phyloP scores from a whole-genome alignment of 352 stramenopile genomes.

The Phytophthora melonis region DNA sequence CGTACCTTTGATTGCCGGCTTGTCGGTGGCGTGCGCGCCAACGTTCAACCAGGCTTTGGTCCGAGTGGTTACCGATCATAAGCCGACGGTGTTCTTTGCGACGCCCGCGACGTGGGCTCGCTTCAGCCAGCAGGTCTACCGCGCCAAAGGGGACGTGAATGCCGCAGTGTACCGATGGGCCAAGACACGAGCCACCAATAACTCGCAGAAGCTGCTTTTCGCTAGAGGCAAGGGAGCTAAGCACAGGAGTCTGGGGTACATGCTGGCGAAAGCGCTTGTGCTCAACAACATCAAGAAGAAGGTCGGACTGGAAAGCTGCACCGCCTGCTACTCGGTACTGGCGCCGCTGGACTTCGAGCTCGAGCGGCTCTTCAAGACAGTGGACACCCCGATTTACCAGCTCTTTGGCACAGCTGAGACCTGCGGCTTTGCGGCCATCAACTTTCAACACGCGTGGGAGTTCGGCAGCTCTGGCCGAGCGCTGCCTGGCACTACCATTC shows the following conservation, averaged over 20 bases:
- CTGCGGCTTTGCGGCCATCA: conserved; percentile 75
- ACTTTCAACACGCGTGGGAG: conserved; percentile 79
- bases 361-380: conserved; percentile 83
- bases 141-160: conserved; percentile 79
- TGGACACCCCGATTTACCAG: conserved; percentile 86
- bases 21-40: conserved; percentile 70
- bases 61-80: conserved; percentile 58
- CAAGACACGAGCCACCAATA: conserved; percentile 79
- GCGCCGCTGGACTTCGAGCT: conserved; percentile 84
- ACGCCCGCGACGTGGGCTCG: conserved; percentile 74
- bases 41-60: conserved; percentile 57
- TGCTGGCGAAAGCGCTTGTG: conserved; percentile 82
- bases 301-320: conserved; percentile 78
- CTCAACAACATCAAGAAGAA: conserved; percentile 85
- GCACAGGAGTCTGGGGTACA: conserved; percentile 75
- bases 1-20: conserved; percentile 66
- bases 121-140: conserved; percentile 77
- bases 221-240: conserved; percentile 41
- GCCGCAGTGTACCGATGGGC: conserved; percentile 79
- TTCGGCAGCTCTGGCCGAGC: conserved; percentile 75
- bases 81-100: conserved; percentile 84
- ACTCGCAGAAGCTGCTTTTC: conserved; percentile 83
- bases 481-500: conserved; percentile 62
- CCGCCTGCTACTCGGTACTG: conserved; percentile 79
- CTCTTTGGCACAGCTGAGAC: conserved; percentile 75